A percentile compares a stretch with the other conserved stretches of the same genome.
These are phyloP conservation scores for Diaporthe sp. DNA, from an alignment of 2,329 filamentous ascomycete species.

Conservation along the genomic window DNA sequence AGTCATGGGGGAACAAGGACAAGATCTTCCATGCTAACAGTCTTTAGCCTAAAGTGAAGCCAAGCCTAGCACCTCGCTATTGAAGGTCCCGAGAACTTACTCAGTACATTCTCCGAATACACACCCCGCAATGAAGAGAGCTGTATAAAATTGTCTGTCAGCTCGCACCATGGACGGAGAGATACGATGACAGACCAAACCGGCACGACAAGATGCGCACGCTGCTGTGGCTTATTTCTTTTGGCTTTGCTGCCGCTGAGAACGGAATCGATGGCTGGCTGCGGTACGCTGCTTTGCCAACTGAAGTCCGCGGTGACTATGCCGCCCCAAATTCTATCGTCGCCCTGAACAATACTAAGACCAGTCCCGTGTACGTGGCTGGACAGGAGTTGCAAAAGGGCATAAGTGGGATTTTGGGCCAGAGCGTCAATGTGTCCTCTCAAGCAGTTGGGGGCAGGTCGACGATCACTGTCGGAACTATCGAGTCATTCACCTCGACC, in stretches of 20 bases:
- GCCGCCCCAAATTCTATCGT: slow-evolving; percentile 62
- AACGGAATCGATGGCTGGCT: slow-evolving; percentile 74
- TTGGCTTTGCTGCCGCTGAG: slow-evolving; percentile 60
- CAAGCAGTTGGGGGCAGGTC: slow-evolving; percentile 40
- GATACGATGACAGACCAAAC: not conserved
- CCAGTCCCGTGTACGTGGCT: slow-evolving; percentile 70
- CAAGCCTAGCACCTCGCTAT: not conserved
- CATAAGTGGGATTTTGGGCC: slow-evolving; percentile 68
- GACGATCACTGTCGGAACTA: slow-evolving; percentile 63
- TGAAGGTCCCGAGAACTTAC: not conserved
- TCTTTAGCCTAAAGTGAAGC: slow-evolving; percentile 16
- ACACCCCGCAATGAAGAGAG: not conserved
- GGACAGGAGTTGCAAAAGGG: slow-evolving; percentile 70
- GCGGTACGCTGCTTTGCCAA: slow-evolving; percentile 68
- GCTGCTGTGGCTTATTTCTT: slow-evolving; percentile 1
- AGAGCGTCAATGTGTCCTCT: slow-evolving; percentile 51
- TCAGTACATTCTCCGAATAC: slow-evolving; percentile 2
- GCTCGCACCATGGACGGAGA: not conserved
- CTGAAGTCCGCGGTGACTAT: slow-evolving; percentile 48
- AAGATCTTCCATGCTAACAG: slow-evolving; percentile 1
- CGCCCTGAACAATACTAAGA: slow-evolving; percentile 64
- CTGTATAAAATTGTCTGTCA: not conserved
- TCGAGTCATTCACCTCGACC: slow-evolving; percentile 54
- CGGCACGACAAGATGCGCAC: not conserved
- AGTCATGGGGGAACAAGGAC: not conserved